Evolutionary conservation across 805 yeast genomes (phyloP).

Genomic region (Groenewaldozyma salmanticensis): DNA sequence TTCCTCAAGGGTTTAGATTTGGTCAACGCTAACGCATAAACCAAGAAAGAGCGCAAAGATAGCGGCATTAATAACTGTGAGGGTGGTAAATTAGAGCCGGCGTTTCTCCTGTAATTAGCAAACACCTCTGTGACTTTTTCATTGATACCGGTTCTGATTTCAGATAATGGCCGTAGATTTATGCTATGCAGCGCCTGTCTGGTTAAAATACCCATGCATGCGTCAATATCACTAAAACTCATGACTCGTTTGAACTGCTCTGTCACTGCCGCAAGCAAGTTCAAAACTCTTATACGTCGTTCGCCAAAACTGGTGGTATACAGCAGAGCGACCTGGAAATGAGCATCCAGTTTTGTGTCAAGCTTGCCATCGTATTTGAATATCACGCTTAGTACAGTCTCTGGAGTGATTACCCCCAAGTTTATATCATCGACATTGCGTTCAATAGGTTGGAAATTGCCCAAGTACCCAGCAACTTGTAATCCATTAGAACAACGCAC

Average conservation of each 20-base stretch:
- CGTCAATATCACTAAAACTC: constrained; percentile 71
- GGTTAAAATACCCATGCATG: constrained; percentile 43
- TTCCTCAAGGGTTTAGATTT: constrained; percentile 57
- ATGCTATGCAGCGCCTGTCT: constrained; percentile 39
- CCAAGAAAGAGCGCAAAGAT: constrained; percentile 60
- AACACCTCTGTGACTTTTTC: constrained; percentile 46
- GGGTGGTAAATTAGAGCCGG: constrained; percentile 32
- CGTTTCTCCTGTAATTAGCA: constrained; percentile 45
- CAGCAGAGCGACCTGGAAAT: constrained; percentile 82
- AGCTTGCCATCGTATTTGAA: constrained; percentile 70
- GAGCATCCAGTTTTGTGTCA: constrained; percentile 63
- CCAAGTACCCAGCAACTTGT: constrained; percentile 68
- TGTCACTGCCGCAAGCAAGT: constrained; percentile 72
- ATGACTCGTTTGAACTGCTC: constrained; percentile 65
- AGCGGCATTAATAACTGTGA: constrained; percentile 75
- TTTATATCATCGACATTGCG: constrained; percentile 45
- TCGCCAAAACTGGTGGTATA: constrained; percentile 72
- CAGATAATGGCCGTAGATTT: constrained; percentile 30
- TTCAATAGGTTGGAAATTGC: constrained; percentile 36
- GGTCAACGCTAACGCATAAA: constrained; percentile 56
- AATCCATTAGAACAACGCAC: constrained; percentile 83
- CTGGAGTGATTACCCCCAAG: constrained; percentile 54
- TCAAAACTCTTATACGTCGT: constrained; percentile 79
- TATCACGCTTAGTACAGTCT: constrained; percentile 60
- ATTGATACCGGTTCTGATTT: constrained; percentile 43